These are phyloP conservation scores for Carpinus viminea DNA, from an alignment of 306 rosid species.

Conservation along the genomic window DNA sequence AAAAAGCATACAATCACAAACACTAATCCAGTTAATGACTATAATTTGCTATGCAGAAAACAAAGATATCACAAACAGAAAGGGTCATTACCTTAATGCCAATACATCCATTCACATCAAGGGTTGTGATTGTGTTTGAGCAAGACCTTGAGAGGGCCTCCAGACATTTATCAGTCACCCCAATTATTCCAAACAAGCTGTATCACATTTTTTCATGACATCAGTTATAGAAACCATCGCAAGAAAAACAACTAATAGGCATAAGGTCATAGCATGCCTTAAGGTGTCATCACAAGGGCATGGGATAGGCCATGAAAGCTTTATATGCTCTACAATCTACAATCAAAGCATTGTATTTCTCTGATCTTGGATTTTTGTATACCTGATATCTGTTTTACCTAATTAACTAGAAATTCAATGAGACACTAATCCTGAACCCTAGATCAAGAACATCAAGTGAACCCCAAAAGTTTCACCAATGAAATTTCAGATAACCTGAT, in stretches of 20 bases:
- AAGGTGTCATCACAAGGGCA: not conserved
- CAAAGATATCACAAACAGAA: conserved; percentile 1
- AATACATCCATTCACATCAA: conserved; percentile 84
- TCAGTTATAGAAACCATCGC: conserved; percentile 23
- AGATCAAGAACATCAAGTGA: conserved; percentile 6
- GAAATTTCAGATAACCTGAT: not conserved
- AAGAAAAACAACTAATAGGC: not conserved
- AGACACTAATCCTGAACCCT: not conserved
- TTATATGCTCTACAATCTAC: not conserved
- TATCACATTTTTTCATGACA: conserved; percentile 30
- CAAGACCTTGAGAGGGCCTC: conserved; percentile 68
- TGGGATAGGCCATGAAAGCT: not conserved
- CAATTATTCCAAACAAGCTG: conserved; percentile 84
- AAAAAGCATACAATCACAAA: conserved; percentile 19
- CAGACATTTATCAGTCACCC: conserved; percentile 74
- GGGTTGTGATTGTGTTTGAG: conserved; percentile 64
- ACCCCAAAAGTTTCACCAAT: not conserved
- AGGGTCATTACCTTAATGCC: conserved; percentile 70
- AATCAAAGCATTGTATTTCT: not conserved
- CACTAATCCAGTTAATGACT: conserved; percentile 9
- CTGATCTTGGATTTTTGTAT: not conserved
- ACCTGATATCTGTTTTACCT: not conserved
- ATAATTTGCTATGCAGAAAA: not conserved
- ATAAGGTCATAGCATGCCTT: conserved; percentile 4
- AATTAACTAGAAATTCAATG: not conserved